Base-by-base conservation (phyloP, 768 basidiomycete species). In the Baorangia bicolor region DNA sequence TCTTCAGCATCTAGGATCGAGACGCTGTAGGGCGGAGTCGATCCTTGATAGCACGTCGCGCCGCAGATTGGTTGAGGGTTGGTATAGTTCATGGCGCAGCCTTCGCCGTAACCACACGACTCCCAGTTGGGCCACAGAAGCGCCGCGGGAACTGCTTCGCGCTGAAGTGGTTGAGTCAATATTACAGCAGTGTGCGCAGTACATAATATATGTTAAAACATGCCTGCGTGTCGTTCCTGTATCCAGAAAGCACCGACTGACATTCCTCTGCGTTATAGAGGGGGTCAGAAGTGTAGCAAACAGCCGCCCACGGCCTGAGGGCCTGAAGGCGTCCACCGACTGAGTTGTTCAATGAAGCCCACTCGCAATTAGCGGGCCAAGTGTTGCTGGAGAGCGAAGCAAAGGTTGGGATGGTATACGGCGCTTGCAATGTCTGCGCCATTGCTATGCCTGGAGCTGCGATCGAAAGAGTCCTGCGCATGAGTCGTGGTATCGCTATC, bases 101-200 rank as follows among this genome's bases (percentile, higher is more conserved):
- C 66, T 30, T 58, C 37, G 5, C 12, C 46, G 12, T 55, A 68
- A 16, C 53, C 43, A 31, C 66, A 67, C 3, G 58, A 31, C 42
- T 68, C 66, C 61, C 61, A 68, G 51, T 67, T 67, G 14, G 53
- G 0, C 66, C 59, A 67, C 16, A 67, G 40, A 11, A 68, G 59
- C 4, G 66, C 64, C 0, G 64, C 27, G 1, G 66, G 34, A 13
- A 43, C 39, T 6, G 51, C 53, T 57, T 61, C 66, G 25, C 66
- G 66, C 66, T 67, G 40, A 48, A 23, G 21, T 20, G 23, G 18
- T 7, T 8, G 25, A 20, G 39, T 51, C n/a, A 44, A 30, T 23
- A 21, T 27, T 21, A 41, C 5, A 39, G 30, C 12, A 30, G n/a
- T 25, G 34, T 21, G 9, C 5, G 18, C 11, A 5, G 11, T 6